Evolutionary conservation across 2,329 filamentous ascomycete genomes (phyloP).

Genomic region (Penicillium brasilianum): DNA sequence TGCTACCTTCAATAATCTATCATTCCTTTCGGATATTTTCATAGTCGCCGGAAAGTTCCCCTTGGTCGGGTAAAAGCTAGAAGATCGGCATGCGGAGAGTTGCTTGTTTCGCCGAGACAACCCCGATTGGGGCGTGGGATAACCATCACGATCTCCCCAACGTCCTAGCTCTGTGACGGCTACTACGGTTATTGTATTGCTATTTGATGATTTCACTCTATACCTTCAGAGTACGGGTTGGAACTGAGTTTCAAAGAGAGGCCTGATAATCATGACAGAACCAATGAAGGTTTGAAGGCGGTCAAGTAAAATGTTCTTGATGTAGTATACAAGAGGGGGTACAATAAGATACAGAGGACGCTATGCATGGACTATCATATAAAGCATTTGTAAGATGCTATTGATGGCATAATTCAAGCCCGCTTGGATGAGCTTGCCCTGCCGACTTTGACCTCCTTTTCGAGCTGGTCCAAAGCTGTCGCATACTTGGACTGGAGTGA

Average conservation of each 20-base stretch:
- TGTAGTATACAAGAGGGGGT: constrained; percentile 13
- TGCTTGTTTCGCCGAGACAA: constrained; percentile 15
- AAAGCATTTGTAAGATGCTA: not conserved
- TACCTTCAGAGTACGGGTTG: not conserved
- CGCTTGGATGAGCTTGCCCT: constrained; percentile 10
- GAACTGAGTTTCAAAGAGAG: not conserved
- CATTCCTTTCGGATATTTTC: constrained; percentile 13
- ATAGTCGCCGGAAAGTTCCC: constrained; percentile 1
- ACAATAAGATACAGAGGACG: constrained; percentile 8
- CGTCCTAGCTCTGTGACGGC: not conserved
- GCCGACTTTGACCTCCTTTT: constrained; percentile 42
- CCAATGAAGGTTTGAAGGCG: not conserved
- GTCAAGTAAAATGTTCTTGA: not conserved
- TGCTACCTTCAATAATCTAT: constrained; percentile 4
- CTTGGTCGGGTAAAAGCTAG: constrained; percentile 12
- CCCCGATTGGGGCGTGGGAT: not conserved
- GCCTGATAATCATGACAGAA: not conserved
- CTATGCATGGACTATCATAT: constrained; percentile 16
- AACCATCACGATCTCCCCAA: not conserved
- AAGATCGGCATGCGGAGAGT: constrained; percentile 23
- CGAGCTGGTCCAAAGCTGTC: constrained; percentile 43
- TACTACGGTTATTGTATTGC: not conserved
- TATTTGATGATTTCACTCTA: no score
- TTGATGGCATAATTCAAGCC: not conserved
- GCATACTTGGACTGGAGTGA: constrained; percentile 40